Evolutionary conservation across 2,329 filamentous ascomycete genomes (phyloP), one percentile per base, ranked within the genome.

Genomic region (Colletotrichum sp.): DNA sequence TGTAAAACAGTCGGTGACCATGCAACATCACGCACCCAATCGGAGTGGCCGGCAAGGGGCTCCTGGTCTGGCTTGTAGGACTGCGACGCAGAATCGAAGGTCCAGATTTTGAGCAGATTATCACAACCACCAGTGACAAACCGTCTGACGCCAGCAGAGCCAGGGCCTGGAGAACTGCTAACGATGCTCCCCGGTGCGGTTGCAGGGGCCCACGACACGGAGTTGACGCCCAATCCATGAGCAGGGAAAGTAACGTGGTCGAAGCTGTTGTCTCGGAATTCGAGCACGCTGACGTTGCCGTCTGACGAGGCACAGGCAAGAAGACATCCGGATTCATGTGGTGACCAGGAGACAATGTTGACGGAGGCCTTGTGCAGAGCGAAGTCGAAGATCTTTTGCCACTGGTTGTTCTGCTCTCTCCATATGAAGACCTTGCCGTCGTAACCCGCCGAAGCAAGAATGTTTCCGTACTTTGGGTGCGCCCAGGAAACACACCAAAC

Each of bases 401-500:
- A 95, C 79, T 90, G 87, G 78, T 88, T 90, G 79, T 85, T 87
- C 83, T 96, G 93, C 86, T 99, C 97, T 83, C 96, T 95, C 95
- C 96, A 99, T 89, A 99, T 98, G 84, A 98, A 92, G 77, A 99
- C 96, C 85, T 98, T 98, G 85, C 96, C 97, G 85, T 99, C 97
- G 87, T 98, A 99, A 77, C 94, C 95, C 66, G 95, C 95, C 76
- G 95, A 98, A 70, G 97, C 97, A 75, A 99, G 93, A 82, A 99
- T 98, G 83, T 96, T 98, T 87, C 97, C 97, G 85, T 97, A 98
- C 84, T 99, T 98, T 76, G 97, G 97, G 82, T 99, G 97, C 63
- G 96, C 96, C 97, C 97, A 99, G 79, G 96, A 94, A 73, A 98
- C 95, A 83, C 95, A 98, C 97, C 97, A 99, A 73, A 99, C 96